Evolutionary conservation across 2,329 filamentous ascomycete species (phyloP).

Genomic region (Cadophora sp.): DNA sequence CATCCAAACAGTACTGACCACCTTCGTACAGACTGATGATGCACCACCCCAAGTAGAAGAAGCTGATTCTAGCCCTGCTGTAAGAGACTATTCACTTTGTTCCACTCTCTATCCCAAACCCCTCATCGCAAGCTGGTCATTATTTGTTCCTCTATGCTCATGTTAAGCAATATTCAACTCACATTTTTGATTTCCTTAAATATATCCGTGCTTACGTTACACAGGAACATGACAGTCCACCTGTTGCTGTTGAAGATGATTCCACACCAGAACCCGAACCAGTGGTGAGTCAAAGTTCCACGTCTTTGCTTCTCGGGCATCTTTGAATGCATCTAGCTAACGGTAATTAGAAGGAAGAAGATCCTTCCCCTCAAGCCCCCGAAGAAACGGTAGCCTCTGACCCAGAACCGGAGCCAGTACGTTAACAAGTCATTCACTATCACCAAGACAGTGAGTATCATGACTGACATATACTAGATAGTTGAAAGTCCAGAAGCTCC

Average conservation of each 20-base stretch:
- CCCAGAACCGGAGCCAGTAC: slow-evolving; percentile 9
- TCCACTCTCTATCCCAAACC: background rate
- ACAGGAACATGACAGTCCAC: background rate
- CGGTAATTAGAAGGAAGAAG: slow-evolving; percentile 8
- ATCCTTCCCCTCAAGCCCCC: background rate
- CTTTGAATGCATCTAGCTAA: background rate
- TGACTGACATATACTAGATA: background rate
- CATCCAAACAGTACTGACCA: background rate
- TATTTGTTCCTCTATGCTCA: background rate
- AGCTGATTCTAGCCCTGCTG: background rate
- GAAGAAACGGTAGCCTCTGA: background rate
- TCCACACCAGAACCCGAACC: background rate
- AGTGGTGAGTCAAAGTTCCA: slow-evolving; percentile 6
- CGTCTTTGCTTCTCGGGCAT: background rate
- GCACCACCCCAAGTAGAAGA: background rate
- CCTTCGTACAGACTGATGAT: background rate
- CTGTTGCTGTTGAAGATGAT: slow-evolving; percentile 1
- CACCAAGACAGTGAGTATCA: background rate
- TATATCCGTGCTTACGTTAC: background rate
- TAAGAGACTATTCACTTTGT: background rate
- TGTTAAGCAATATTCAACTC: background rate
- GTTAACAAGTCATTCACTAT: background rate
- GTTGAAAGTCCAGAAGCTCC: background rate
- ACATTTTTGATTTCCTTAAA: background rate
- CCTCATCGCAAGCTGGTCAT: background rate